Conservation (phyloP, 371 early-diverging fungal species). For the Batrachochytrium dendrobatidis region DNA sequence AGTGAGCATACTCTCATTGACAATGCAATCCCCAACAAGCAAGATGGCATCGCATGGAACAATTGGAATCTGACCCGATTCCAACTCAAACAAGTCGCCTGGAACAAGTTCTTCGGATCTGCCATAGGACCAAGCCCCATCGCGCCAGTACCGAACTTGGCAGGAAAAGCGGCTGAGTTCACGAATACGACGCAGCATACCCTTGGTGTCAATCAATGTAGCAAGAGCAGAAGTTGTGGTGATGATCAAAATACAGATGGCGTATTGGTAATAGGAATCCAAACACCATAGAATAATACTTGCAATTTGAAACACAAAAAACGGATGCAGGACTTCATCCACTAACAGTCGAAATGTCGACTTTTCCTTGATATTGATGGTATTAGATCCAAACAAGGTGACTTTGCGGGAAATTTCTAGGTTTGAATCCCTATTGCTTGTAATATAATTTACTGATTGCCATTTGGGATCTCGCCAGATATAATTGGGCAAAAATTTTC, state of each 20-base stretch:
- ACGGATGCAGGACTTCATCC: slow-evolving; percentile 89
- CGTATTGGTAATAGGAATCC: slow-evolving; percentile 94
- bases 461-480: slow-evolving; percentile 72
- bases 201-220: slow-evolving; percentile 77
- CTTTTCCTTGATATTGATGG: slow-evolving; percentile 75
- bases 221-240: slow-evolving; percentile 65
- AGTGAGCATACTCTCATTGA: slow-evolving; percentile 98
- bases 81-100: slow-evolving; percentile 87
- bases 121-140: slow-evolving; percentile 54
- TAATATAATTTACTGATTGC: slow-evolving; percentile 41
- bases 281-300: slow-evolving; percentile 84
- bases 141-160: slow-evolving; percentile 64
- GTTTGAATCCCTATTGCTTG: slow-evolving; percentile 22
- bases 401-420: slow-evolving; percentile 41
- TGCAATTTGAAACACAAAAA: slow-evolving; percentile 90
- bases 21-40: slow-evolving; percentile 93
- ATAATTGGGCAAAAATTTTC: slow-evolving; percentile 62
- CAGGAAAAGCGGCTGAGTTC: slow-evolving; percentile 85
- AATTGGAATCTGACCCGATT: slow-evolving; percentile 26
- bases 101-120: slow-evolving; percentile 89
- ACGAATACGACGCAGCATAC: slow-evolving; percentile 69
- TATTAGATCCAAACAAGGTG: slow-evolving; percentile 78
- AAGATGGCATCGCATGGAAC: slow-evolving; percentile 95
- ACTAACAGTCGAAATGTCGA: slow-evolving; percentile 63
- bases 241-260: slow-evolving; percentile 84